phyloP scores from a whole-genome alignment of 495 filamentous ascomycete species.

The Pseudomonodictys pantanalensis region DNA sequence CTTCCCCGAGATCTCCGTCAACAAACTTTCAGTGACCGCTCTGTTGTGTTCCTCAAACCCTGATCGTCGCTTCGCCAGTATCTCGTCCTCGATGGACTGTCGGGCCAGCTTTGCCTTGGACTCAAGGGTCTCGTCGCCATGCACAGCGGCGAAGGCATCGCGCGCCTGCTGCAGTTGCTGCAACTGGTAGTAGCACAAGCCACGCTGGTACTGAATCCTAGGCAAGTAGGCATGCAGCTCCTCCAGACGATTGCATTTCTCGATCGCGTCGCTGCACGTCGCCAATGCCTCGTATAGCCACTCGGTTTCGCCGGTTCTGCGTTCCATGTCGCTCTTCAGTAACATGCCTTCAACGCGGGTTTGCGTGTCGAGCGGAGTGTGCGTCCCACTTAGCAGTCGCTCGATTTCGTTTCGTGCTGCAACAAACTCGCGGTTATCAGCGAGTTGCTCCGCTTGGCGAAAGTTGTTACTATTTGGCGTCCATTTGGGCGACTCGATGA shows the following conservation, averaged over 20 bases:
- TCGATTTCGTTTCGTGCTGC: constrained; percentile 8
- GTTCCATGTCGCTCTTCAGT: constrained; percentile 8
- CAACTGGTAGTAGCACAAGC: constrained; percentile 17
- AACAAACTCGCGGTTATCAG: not conserved
- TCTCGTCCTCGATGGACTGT: constrained; percentile 1
- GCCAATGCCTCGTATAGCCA: constrained; percentile 15
- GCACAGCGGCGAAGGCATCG: constrained; percentile 7
- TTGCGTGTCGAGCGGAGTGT: not conserved
- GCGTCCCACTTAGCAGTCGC: not conserved
- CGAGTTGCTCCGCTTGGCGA: not conserved
- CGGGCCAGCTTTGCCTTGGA: not conserved
- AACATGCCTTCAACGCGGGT: constrained; percentile 13
- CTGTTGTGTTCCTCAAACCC: not conserved
- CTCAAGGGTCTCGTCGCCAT: not conserved
- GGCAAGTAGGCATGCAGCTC: constrained; percentile 5
- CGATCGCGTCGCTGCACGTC: constrained; percentile 10
- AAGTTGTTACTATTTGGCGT: not conserved
- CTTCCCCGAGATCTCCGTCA: not conserved
- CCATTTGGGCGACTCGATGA: not conserved
- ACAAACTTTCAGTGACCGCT: not conserved
- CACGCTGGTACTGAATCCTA: constrained; percentile 13
- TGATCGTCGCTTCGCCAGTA: not conserved
- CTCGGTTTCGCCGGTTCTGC: not conserved
- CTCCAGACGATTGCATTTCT: constrained; percentile 4
- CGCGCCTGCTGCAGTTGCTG: constrained; percentile 4